A percentile compares a stretch with the other conserved stretches of the same genome.
Evolutionary conservation across 2,329 filamentous ascomycete genomes (phyloP).

Genomic region (Fusarium neocosmosporiellum): DNA sequence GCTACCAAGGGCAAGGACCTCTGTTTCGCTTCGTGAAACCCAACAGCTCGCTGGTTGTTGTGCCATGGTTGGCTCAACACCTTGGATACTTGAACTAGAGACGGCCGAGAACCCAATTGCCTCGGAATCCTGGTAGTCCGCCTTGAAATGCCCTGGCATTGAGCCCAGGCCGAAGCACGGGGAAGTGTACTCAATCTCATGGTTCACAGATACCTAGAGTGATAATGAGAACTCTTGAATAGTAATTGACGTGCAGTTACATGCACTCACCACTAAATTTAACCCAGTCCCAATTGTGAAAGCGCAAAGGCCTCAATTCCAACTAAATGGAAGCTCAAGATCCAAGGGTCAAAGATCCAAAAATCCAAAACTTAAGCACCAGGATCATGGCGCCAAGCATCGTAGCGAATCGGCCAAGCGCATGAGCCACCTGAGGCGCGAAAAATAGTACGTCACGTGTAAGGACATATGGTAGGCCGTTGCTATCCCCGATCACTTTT

Average conservation of each 20-base stretch:
- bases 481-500: neutral
- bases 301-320: constrained; percentile 5
- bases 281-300: neutral
- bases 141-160: constrained; percentile 29
- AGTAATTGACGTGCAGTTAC: constrained; percentile 3
- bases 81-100: constrained; percentile 11
- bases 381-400: constrained; percentile 17
- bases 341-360: constrained; percentile 13
- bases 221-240: constrained; percentile 16
- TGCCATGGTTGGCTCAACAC: constrained; percentile 18
- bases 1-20: constrained; percentile 26
- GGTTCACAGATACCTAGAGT: constrained; percentile 15
- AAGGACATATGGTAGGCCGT: too few species aligned
- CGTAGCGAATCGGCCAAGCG: constrained; percentile 4
- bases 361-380: constrained; percentile 17
- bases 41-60: constrained; percentile 26
- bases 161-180: constrained; percentile 39
- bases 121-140: constrained; percentile 16
- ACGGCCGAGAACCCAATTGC: constrained; percentile 12
- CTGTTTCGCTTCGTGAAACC: constrained; percentile 41
- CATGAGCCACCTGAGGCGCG: neutral
- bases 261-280: constrained; percentile 24
- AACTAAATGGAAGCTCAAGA: constrained; percentile 5
- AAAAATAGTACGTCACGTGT: constrained; percentile 27
- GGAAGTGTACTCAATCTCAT: constrained; percentile 40